phyloP scores from a whole-genome alignment of 2,329 filamentous ascomycete species.

The Microsporum ferrugineum region DNA sequence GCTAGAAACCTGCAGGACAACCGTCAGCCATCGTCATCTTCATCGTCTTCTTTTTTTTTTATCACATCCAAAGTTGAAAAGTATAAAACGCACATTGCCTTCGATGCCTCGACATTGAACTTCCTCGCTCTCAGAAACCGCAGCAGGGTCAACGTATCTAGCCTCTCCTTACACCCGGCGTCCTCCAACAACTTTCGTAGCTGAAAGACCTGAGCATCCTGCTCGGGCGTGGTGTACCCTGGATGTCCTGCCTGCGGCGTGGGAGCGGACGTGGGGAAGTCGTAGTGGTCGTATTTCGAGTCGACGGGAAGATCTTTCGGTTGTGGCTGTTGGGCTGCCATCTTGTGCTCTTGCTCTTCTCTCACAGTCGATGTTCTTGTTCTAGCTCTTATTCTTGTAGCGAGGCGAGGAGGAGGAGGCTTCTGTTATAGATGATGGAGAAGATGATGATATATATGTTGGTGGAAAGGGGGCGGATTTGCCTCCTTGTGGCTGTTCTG shows the following conservation, averaged over 20 bases:
- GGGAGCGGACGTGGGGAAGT: slow-evolving; percentile 71
- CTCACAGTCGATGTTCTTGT: not conserved
- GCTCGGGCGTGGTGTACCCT: slow-evolving; percentile 71
- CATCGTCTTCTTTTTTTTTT: not conserved
- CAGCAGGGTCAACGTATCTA: slow-evolving; percentile 88
- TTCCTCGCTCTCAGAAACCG: slow-evolving; percentile 90
- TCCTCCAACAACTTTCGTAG: slow-evolving; percentile 74
- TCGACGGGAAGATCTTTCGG: slow-evolving; percentile 47
- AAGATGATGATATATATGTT: not conserved
- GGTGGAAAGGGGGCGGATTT: not conserved
- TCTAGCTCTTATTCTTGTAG: not conserved
- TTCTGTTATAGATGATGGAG: not conserved
- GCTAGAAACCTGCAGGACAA: slow-evolving; percentile 65
- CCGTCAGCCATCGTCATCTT: not conserved
- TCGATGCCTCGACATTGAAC: slow-evolving; percentile 73
- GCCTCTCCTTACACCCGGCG: slow-evolving; percentile 66
- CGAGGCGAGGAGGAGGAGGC: not conserved
- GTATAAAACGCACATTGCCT: slow-evolving; percentile 63
- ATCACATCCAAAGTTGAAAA: not conserved
- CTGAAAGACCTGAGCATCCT: slow-evolving; percentile 83
- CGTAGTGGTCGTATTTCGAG: slow-evolving; percentile 91
- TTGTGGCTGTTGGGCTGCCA: slow-evolving; percentile 12
- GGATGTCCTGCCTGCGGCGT: slow-evolving; percentile 65
- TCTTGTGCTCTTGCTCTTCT: not conserved
- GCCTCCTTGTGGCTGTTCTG: not conserved